phyloP scores from a whole-genome alignment of 352 stramenopile species.

The Saprolegnia diclina region DNA sequence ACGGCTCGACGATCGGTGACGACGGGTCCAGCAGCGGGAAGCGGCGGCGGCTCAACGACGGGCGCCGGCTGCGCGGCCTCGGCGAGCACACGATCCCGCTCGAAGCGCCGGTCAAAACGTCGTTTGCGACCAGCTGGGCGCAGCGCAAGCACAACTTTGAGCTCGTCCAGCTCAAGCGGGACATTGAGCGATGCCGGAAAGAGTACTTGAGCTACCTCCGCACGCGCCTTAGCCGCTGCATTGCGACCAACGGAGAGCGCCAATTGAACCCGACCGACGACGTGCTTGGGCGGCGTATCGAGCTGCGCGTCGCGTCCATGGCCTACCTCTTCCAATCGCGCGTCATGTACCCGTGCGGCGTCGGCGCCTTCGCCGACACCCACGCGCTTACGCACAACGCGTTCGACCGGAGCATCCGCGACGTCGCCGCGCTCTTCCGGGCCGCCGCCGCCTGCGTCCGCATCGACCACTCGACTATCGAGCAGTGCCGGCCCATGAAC shows the following conservation, averaged over 20 bases:
- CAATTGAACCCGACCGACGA: background rate
- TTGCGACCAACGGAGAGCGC: background rate
- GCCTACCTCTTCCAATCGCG: constrained; percentile 21
- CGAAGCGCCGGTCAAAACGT: constrained; percentile 10
- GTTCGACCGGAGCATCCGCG: constrained; percentile 1
- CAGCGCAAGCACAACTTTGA: constrained; percentile 28
- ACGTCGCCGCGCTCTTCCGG: constrained; percentile 8
- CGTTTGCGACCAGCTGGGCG: constrained; percentile 24
- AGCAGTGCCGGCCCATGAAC: background rate
- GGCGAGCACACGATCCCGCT: background rate
- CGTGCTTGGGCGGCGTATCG: background rate
- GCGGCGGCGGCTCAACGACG: background rate
- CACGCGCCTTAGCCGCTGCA: background rate
- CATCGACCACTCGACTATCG: background rate
- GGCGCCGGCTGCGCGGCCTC: background rate
- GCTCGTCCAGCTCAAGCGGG: constrained; percentile 18
- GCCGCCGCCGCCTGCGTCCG: background rate
- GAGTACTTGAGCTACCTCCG: constrained; percentile 19
- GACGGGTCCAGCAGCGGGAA: background rate
- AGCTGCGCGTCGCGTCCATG: constrained; percentile 19
- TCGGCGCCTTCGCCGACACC: constrained; percentile 16
- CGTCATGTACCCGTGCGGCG: background rate
- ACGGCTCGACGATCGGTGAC: background rate
- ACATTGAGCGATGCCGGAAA: constrained; percentile 14
- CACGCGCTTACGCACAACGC: constrained; percentile 14